Evolutionary conservation across 495 filamentous ascomycete genomes (phyloP).

Genomic region (Umbilicaria muhlenbergii): DNA sequence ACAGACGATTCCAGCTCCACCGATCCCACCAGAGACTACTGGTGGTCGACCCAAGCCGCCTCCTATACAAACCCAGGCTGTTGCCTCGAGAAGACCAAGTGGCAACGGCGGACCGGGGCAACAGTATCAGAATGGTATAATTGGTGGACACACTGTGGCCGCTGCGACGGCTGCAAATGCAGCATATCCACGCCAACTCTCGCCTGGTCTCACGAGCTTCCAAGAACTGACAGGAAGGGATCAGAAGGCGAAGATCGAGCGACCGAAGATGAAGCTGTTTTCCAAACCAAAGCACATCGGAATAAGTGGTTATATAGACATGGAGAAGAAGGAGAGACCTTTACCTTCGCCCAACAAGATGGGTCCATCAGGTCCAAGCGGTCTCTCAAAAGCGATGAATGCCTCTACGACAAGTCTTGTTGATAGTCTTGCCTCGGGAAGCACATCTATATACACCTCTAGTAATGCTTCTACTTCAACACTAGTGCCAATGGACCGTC

Average conservation of each 20-base stretch:
- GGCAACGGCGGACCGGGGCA: slow-evolving; percentile 22
- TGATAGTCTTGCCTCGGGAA: slow-evolving; percentile 43
- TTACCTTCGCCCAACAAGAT: slow-evolving; percentile 75
- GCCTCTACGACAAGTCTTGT: slow-evolving; percentile 62
- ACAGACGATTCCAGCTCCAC: slow-evolving; percentile 42
- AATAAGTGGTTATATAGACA: slow-evolving; percentile 53
- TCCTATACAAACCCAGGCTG: slow-evolving; percentile 36
- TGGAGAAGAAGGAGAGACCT: slow-evolving; percentile 42
- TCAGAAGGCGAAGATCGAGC: slow-evolving; percentile 54
- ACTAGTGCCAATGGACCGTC: slow-evolving; percentile 35
- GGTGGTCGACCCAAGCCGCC: slow-evolving; percentile 37
- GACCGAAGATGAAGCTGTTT: slow-evolving; percentile 84
- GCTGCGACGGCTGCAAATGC: slow-evolving; percentile 75
- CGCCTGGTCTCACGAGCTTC: slow-evolving; percentile 27
- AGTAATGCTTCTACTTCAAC: slow-evolving; percentile 77
- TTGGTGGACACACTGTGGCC: slow-evolving; percentile 49
- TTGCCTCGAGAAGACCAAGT: slow-evolving; percentile 29
- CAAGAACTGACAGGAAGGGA: slow-evolving; percentile 34
- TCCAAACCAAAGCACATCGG: slow-evolving; percentile 74
- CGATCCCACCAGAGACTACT: slow-evolving; percentile 26
- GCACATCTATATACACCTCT: slow-evolving; percentile 63
- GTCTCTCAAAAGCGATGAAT: slow-evolving; percentile 48
- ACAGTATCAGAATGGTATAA: slow-evolving; percentile 48
- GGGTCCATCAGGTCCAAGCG: slow-evolving; percentile 37
- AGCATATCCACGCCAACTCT: slow-evolving; percentile 54